phyloP scores from a whole-genome alignment of 2,329 filamentous ascomycete genomes.

The Cordyceps fumosorosea region DNA sequence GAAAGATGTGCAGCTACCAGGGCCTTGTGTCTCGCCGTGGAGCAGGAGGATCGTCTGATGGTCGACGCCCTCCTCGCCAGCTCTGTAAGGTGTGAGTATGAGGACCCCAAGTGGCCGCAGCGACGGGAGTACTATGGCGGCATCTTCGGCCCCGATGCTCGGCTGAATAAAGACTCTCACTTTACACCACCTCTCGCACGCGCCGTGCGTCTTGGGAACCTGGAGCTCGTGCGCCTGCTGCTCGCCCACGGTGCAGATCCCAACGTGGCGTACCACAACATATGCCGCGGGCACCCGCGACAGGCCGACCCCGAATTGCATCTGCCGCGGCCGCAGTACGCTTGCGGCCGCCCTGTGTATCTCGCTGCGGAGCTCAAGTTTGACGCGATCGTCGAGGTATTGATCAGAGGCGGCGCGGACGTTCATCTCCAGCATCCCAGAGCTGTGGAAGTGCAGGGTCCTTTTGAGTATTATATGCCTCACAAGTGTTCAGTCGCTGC shows the following conservation, averaged over 20 bases:
- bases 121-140: neutral
- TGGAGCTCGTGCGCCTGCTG: neutral
- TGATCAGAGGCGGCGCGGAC: neutral
- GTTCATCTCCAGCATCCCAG: neutral
- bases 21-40: neutral
- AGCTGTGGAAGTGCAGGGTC: neutral
- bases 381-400: neutral
- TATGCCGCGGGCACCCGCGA: neutral
- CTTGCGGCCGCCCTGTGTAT: neutral
- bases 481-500: neutral
- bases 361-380: slow-evolving; percentile 3
- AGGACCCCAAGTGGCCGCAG: slow-evolving; percentile 1
- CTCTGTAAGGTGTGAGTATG: neutral
- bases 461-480: neutral
- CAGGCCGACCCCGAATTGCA: neutral
- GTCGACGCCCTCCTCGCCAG: neutral
- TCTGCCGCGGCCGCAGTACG: neutral
- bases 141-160: neutral
- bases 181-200: slow-evolving; percentile 5
- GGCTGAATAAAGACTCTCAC: neutral
- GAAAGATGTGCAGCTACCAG: neutral
- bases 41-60: neutral
- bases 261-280: slow-evolving; percentile 3
- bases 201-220: neutral
- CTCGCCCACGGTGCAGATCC: slow-evolving; percentile 4